Evolutionary conservation across 306 rosid species (phyloP), one percentile per base, ranked within the genome.

Genomic region (Bauhinia variegata): DNA sequence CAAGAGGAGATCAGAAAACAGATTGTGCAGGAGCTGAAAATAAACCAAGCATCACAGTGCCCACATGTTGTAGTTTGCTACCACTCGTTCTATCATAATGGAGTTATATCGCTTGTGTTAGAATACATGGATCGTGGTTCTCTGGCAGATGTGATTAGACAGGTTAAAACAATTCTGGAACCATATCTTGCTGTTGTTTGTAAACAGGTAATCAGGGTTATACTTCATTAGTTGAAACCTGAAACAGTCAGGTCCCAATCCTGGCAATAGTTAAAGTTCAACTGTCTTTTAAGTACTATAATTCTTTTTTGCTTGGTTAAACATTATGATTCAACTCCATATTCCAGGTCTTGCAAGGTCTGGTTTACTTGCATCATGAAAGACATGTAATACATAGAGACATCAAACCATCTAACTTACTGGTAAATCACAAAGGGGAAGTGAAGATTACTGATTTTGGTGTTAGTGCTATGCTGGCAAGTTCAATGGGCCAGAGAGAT

Each of bases 111-210:
- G 71, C 96, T 95, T 66, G 96, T 93, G 64, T 74, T 93, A 68
- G 98, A 93, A 78, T 93, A 90, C 85, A 93, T 93, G 98, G 97
- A 93, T 60, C 98, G 97, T 15, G 97, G 98, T 51, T 93, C 99
- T 75, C 85, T 93, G 36, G 92, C 86, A 23, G 99, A 93, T 54
- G 80, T 93, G 18, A 82, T 88, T 65, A 80, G 80, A 79, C 97
- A 93, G 78, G 90, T 93, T 59, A 90, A 88, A 72, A 93, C 99
- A 41, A 90, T 93, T 83, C 90, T 93, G 57, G 99, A 93, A 71
- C 99, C 99, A 60, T 93, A 93, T 88, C 99, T 95, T 73, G 99
- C 99, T 43, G 92, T 95, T 47, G 92, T 85, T 49, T 95, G 99
- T 82, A 90, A 95, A 73, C 96, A 95, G 99, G 99, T 95, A 48